A percentile compares a stretch with the other conserved stretches of the same genome.
phyloP scores from a whole-genome alignment of 352 stramenopile genomes.

The Peronospora destructor region DNA sequence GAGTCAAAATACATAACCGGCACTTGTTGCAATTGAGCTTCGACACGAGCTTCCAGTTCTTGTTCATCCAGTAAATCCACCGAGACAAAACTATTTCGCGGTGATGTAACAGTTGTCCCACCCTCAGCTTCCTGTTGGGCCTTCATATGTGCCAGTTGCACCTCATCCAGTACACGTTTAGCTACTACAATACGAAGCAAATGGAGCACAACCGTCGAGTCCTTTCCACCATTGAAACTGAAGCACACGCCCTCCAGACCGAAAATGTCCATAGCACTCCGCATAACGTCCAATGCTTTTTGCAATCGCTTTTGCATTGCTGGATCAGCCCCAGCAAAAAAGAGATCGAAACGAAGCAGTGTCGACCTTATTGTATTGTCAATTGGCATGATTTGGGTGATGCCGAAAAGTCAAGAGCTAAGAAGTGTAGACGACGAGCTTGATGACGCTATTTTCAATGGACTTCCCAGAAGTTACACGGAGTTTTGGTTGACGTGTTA shows the following conservation, averaged over 20 bases:
- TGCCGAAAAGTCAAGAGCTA: too few relatives aligned
- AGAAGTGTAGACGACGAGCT: too few relatives aligned
- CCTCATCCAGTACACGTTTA: conserved; percentile 56
- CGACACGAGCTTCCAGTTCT: conserved; percentile 46
- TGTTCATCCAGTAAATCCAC: conserved; percentile 40
- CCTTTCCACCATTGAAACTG: conserved; percentile 91
- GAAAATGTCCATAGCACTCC: conserved; percentile 78
- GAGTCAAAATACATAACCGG: conserved; percentile 96
- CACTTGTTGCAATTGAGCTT: conserved; percentile 40
- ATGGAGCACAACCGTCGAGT: conserved; percentile 89
- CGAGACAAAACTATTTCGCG: conserved; percentile 49
- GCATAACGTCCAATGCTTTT: conserved; percentile 65
- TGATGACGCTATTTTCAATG: background rate
- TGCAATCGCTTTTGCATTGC: conserved; percentile 45
- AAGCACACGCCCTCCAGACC: conserved; percentile 71
- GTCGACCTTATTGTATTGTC: conserved; percentile 19
- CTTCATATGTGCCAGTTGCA: conserved; percentile 12
- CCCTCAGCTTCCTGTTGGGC: conserved; percentile 11
- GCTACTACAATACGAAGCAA: conserved; percentile 77
- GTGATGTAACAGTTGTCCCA: conserved; percentile 48
- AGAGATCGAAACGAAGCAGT: conserved; percentile 55
- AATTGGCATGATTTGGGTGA: conserved; percentile 18
- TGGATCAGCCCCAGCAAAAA: conserved; percentile 42
- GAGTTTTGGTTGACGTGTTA: too few relatives aligned
- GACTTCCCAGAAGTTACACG: too few relatives aligned